phyloP scores from a whole-genome alignment of 2,329 filamentous ascomycete species.

The Lachnum nothofagi region DNA sequence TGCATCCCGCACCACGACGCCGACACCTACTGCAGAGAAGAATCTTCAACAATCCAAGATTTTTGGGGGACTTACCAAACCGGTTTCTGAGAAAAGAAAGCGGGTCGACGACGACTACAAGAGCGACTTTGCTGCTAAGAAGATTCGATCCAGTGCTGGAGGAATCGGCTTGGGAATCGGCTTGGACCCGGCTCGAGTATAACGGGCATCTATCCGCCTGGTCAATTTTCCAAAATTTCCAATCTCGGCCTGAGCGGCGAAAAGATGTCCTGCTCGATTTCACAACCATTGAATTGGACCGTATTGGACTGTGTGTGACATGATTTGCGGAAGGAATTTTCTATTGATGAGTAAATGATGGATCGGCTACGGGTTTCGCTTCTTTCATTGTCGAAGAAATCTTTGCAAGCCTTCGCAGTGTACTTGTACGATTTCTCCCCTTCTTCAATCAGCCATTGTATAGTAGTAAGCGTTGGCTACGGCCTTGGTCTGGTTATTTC shows the following conservation, averaged over 20 bases:
- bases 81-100: conserved; percentile 38
- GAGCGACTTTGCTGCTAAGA: conserved; percentile 38
- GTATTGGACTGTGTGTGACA: no score
- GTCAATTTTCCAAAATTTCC: no score
- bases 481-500: background rate
- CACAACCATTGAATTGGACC: no score
- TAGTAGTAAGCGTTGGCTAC: background rate
- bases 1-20: conserved; percentile 26
- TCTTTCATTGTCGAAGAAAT: background rate
- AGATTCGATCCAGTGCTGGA: conserved; percentile 38
- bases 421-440: background rate
- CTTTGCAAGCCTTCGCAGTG: background rate
- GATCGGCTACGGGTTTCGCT: background rate
- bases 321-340: background rate
- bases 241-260: no score
- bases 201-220: background rate
- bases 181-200: conserved; percentile 14
- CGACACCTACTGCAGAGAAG: conserved; percentile 40
- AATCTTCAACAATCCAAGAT: conserved; percentile 54
- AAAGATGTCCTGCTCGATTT: no score
- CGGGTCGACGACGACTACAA: conserved; percentile 17
- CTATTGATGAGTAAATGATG: background rate
- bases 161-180: conserved; percentile 54
- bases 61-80: conserved; percentile 57
- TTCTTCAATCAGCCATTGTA: background rate